phyloP scores from a whole-genome alignment of 345 rosid species.

The Erodium maritimum region DNA sequence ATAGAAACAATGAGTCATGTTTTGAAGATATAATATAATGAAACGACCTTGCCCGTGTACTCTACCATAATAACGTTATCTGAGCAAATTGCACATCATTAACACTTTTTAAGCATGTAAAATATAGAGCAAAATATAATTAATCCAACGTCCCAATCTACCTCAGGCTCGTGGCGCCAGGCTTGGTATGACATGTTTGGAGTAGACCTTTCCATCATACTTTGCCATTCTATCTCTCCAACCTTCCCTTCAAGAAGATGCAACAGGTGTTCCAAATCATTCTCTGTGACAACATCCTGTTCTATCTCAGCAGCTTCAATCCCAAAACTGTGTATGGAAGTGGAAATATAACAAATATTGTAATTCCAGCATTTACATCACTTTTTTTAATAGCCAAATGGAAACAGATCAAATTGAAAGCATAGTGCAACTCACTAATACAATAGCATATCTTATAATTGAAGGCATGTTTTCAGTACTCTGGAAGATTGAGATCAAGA shows the following conservation, averaged over 20 bases:
- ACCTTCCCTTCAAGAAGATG: conserved; percentile 55
- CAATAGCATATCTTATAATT: background rate
- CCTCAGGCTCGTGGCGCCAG: conserved; percentile 90
- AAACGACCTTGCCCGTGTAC: background rate
- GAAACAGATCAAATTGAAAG: background rate
- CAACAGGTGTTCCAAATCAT: conserved; percentile 66
- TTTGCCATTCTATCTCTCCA: conserved; percentile 73
- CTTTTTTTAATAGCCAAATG: background rate
- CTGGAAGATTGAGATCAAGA: background rate
- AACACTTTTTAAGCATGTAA: background rate
- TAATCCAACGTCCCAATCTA: conserved; percentile 13
- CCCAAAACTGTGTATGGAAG: conserved; percentile 24
- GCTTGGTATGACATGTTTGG: conserved; percentile 79
- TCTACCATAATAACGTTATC: background rate
- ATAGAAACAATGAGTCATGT: background rate
- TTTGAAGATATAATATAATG: background rate
- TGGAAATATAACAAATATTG: background rate
- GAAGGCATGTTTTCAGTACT: background rate
- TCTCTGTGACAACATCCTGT: conserved; percentile 49
- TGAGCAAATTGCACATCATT: background rate
- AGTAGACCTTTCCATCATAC: conserved; percentile 69
- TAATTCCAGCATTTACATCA: background rate
- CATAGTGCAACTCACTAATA: background rate
- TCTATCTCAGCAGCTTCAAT: conserved; percentile 21
- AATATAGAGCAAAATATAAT: background rate